Evolutionary conservation across 2,329 filamentous ascomycete species (phyloP).

Genomic region (Alternaria tenuissima): DNA sequence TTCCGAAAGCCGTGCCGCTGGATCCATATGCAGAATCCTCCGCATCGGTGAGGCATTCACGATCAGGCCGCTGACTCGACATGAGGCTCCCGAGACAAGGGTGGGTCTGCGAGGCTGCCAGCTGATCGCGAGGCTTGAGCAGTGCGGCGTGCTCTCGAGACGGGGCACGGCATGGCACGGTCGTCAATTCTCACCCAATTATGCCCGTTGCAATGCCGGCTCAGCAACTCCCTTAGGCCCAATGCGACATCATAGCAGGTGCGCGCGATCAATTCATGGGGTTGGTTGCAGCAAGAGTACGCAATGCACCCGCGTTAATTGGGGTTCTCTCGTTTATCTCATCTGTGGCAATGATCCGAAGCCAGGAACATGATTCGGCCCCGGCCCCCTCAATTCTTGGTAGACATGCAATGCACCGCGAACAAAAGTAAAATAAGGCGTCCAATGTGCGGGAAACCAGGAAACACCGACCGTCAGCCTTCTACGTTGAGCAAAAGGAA

Average conservation of each 20-base stretch:
- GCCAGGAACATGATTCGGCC: not conserved
- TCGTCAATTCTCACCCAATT: not conserved
- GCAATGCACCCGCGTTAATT: not conserved
- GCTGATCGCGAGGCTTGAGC: not conserved
- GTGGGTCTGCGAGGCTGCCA: not conserved
- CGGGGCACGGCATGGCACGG: not conserved
- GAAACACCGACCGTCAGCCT: not conserved
- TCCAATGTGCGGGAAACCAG: not conserved
- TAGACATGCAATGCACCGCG: not conserved
- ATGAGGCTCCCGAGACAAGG: not conserved
- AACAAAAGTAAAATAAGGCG: not conserved
- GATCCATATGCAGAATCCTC: not conserved
- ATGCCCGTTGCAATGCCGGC: not conserved
- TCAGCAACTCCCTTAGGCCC: not conserved
- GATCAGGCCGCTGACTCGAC: not conserved
- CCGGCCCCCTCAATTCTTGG: not conserved
- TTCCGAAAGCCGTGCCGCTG: constrained; percentile 3
- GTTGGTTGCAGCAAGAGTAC: not conserved
- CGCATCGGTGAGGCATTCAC: not conserved
- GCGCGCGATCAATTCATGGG: not conserved
- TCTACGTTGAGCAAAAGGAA: not conserved
- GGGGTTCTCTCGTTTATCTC: not conserved
- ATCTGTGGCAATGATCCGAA: not conserved
- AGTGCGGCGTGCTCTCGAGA: not conserved
- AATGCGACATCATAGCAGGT: not conserved